Percentiles rank a stretch among this genome's conserved stretches.
These are phyloP conservation scores for Mercurialis annua DNA, from an alignment of 345 rosid genomes.

Conservation along the genomic window DNA sequence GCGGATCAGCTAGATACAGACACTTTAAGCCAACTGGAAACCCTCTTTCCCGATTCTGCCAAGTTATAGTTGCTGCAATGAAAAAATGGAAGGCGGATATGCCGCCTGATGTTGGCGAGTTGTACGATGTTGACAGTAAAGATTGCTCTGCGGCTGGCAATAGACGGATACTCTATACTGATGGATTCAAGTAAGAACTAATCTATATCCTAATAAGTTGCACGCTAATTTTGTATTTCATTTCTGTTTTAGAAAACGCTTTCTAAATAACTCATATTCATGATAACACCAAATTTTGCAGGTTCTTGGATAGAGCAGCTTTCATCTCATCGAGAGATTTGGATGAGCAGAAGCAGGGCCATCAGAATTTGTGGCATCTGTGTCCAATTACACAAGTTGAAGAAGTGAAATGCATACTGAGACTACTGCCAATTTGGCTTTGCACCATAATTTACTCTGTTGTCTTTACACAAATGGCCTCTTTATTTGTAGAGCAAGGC, in stretches of 20 bases:
- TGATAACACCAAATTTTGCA: too few relatives aligned
- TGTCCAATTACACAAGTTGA: constrained; percentile 95
- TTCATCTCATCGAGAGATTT: constrained; percentile 57
- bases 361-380: constrained; percentile 59
- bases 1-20: constrained; percentile 69
- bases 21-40: constrained; percentile 88
- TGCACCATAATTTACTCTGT: constrained; percentile 96
- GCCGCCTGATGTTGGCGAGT: constrained; percentile 40
- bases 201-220: too few relatives aligned
- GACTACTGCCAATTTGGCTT: constrained; percentile 93
- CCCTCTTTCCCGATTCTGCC: constrained; percentile 78
- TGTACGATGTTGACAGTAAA: constrained; percentile 43
- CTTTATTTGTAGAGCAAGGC: constrained; percentile 97
- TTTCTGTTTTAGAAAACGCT: too few relatives aligned
- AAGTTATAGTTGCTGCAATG: constrained; percentile 72
- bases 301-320: constrained; percentile 96
- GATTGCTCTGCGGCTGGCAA: constrained; percentile 39
- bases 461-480: constrained; percentile 98
- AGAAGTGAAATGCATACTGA: constrained; percentile 94
- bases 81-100: constrained; percentile 60
- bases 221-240: too few relatives aligned
- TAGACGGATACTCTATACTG: constrained; percentile 79
- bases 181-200: constrained; percentile 75
- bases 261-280: too few relatives aligned
- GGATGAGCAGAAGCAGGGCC: constrained; percentile 56